These are phyloP conservation scores for Trichoderma simmonsii DNA, from an alignment of 2,329 filamentous ascomycete species.

Conservation along the genomic window DNA sequence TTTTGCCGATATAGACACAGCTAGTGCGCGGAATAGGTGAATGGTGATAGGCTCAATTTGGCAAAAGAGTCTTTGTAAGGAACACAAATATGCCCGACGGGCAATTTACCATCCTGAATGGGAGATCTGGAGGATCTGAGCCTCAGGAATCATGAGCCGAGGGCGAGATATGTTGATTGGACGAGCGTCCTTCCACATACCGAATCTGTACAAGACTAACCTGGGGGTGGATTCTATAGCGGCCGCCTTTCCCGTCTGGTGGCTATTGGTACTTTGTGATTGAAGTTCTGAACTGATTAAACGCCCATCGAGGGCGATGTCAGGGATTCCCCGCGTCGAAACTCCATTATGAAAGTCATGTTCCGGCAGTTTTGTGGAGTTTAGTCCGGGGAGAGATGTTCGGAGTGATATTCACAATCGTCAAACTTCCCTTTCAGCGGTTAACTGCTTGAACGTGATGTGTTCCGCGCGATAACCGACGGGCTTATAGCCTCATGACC, in stretches of 20 bases:
- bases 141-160: neutral
- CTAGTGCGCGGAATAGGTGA: neutral
- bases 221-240: neutral
- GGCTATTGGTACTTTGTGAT: neutral
- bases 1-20: neutral
- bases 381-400: conserved; percentile 1
- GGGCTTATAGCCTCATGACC: neutral
- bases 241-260: neutral
- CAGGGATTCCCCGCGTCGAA: conserved; percentile 7
- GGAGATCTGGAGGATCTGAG: neutral
- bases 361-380: neutral
- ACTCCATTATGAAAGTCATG: neutral
- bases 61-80: neutral
- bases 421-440: neutral
- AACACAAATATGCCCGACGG: conserved; percentile 4
- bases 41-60: neutral
- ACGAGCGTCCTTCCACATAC: neutral
- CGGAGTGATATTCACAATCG: neutral
- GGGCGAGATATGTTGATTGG: neutral
- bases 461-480: neutral
- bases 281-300: neutral
- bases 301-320: neutral
- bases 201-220: neutral
- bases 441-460: neutral
- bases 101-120: neutral